Conservation (phyloP, 176 grass and related monocot species). For the Avena atlantica region DNA sequence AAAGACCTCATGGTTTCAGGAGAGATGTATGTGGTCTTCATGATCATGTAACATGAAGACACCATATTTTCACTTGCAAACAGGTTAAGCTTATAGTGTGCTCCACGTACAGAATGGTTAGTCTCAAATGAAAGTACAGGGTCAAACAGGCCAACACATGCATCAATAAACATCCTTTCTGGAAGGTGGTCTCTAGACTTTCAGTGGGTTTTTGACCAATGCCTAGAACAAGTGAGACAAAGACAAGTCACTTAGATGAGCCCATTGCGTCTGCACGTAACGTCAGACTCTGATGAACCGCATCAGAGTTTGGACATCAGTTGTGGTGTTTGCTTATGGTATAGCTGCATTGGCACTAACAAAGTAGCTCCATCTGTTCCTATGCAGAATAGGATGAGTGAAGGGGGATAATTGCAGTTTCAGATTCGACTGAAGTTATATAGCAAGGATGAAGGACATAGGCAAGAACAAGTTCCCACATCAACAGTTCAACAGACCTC, state of each 20-base stretch:
- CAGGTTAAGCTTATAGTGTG: background rate
- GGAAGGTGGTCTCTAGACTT: background rate
- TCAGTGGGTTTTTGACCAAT: background rate
- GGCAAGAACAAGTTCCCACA: background rate
- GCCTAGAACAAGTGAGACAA: background rate
- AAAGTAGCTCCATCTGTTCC: background rate
- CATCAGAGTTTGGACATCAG: background rate
- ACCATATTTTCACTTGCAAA: background rate
- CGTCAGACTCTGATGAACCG: background rate
- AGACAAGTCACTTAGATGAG: background rate
- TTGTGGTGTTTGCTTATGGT: too few relatives aligned
- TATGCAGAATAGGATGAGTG: background rate
- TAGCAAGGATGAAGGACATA: background rate
- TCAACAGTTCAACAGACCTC: too few relatives aligned
- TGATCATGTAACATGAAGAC: background rate
- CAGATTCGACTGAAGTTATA: background rate
- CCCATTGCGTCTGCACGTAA: background rate
- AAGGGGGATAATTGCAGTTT: background rate
- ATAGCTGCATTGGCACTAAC: background rate
- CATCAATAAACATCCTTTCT: background rate
- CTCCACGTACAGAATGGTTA: background rate
- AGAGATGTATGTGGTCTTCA: too few relatives aligned
- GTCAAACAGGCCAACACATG: background rate
- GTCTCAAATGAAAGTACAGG: background rate
- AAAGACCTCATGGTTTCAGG: too few relatives aligned